Conservation (phyloP, 2,329 filamentous ascomycete genomes). For the Penicillium sp. region DNA sequence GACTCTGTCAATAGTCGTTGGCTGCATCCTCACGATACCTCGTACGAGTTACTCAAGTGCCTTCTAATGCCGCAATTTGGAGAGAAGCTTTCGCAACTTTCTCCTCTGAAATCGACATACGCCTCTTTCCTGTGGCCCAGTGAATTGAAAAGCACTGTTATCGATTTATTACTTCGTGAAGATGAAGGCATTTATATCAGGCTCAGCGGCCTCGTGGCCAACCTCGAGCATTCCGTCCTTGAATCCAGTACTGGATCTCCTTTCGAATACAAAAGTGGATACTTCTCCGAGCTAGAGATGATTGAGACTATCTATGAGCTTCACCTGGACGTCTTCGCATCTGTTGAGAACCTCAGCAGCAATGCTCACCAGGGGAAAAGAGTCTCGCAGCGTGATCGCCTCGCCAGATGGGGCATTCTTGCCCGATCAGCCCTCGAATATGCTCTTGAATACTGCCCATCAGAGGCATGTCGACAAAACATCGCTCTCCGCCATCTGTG, state of each 20-base stretch:
- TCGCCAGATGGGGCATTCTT: slow-evolving; percentile 60
- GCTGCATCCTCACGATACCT: slow-evolving; percentile 51
- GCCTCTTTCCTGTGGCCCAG: slow-evolving; percentile 54
- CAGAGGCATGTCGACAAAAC: slow-evolving; percentile 36
- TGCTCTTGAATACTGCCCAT: slow-evolving; percentile 34
- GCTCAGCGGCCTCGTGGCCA: slow-evolving; percentile 35
- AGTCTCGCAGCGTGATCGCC: slow-evolving; percentile 55
- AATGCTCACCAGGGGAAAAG: slow-evolving; percentile 54
- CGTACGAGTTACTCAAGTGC: slow-evolving; percentile 53
- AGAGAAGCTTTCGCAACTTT: slow-evolving; percentile 15
- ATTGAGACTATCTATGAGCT: slow-evolving; percentile 63
- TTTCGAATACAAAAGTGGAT: slow-evolving; percentile 30
- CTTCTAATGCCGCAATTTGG: slow-evolving; percentile 47
- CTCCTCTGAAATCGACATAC: slow-evolving; percentile 48
- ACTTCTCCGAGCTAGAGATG: slow-evolving; percentile 50
- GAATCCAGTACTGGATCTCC: slow-evolving; percentile 11
- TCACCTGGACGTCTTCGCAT: slow-evolving; percentile 63
- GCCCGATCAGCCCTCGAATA: slow-evolving; percentile 54
- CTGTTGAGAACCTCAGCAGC: slow-evolving; percentile 61
- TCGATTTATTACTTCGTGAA: slow-evolving; percentile 52
- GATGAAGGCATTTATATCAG: slow-evolving; percentile 53
- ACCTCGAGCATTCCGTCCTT: slow-evolving; percentile 31
- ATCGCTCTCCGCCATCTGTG: slow-evolving; percentile 63
- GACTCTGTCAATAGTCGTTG: slow-evolving; percentile 47
- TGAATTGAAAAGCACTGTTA: slow-evolving; percentile 54